Evolutionary conservation across 2,329 filamentous ascomycete species (phyloP), one percentile per base, ranked within the genome.

Genomic region (Xylaria sp.): DNA sequence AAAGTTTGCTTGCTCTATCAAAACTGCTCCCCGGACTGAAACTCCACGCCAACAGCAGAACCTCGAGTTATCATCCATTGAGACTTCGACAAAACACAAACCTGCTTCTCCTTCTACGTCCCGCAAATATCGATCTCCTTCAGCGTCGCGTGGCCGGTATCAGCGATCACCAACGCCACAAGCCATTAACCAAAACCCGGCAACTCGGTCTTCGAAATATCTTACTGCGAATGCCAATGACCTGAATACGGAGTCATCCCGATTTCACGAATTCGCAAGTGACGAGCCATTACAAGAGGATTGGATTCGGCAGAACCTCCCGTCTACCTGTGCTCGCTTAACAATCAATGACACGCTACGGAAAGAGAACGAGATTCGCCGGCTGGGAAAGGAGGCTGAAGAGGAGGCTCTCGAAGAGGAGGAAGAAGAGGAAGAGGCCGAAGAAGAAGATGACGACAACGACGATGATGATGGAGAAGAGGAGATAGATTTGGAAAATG

Each of bases 231-330:
- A 83, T 64, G 81, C 82, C 5, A 80, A 76, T 39, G 86, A 88
- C 56, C 74, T 88, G 49, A 80, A 81, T 42, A 82, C 81, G 45
- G 87, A 90, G 69, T 83, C 84, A 29, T 89, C 81, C 76, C 88
- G 82, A 55, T 98, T 97, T 76, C 93, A 97, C 77, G 95, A 97
- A 75, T 98, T 98, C 77, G 95, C 93, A 49, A 94, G 91, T 76
- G 94, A 92, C 56, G 86, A 89, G 65, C 85, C 91, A 45, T 89
- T 93, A 65, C 92, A 96, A 68, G 94, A 97, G 65, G 94, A 97
- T 73, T 99, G 96, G 96, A 92, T 96, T 33, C 83, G 83, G 17
- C 89, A 91, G 63, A 90, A 92, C 73, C 83, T 87, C 38, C 84
- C 86, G 7, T 86, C 87, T 36, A 83, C 89, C 70, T 85, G 85